A percentile compares a stretch with the other conserved stretches of the same genome.
phyloP scores from a whole-genome alignment of 1,284 basidiomycete genomes.

The Cryptococcus sp. region DNA sequence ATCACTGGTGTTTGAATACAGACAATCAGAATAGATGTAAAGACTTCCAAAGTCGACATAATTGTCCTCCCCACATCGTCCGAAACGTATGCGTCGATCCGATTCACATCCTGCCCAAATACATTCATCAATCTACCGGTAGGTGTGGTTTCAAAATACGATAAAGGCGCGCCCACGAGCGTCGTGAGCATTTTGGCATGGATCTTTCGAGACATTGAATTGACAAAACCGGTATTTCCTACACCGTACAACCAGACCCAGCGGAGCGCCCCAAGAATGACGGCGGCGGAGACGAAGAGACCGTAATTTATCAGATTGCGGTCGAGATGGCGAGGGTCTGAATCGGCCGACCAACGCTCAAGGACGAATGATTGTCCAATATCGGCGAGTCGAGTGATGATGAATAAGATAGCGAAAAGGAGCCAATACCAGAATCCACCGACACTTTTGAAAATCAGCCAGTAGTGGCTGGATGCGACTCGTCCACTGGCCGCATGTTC shows the following conservation, averaged over 20 bases:
- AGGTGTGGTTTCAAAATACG: constrained; percentile 80
- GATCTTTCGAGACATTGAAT: constrained; percentile 58
- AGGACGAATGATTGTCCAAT: constrained; percentile 25
- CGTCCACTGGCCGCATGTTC: constrained; percentile 61
- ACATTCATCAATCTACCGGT: constrained; percentile 58
- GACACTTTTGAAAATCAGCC: constrained; percentile 34
- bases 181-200: constrained; percentile 58
- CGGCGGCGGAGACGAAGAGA: constrained; percentile 10
- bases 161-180: constrained; percentile 63
- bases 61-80: constrained; percentile 62
- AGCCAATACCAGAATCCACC: constrained; percentile 48
- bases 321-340: constrained; percentile 22
- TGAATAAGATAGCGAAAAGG: constrained; percentile 26
- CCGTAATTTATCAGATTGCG: constrained; percentile 36
- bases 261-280: constrained; percentile 21
- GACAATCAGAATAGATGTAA: constrained; percentile 1
- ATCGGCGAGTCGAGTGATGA: constrained; percentile 19
- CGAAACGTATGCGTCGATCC: constrained; percentile 50
- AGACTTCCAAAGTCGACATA: constrained; percentile 26
- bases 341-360: constrained; percentile 38
- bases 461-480: constrained; percentile 34
- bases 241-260: constrained; percentile 49
- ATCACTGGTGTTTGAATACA: constrained; percentile 22
- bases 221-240: constrained; percentile 53
- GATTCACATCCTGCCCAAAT: constrained; percentile 55